Evolutionary conservation across 768 basidiomycete genomes (phyloP).

Genomic region (Amanita molliuscula): DNA sequence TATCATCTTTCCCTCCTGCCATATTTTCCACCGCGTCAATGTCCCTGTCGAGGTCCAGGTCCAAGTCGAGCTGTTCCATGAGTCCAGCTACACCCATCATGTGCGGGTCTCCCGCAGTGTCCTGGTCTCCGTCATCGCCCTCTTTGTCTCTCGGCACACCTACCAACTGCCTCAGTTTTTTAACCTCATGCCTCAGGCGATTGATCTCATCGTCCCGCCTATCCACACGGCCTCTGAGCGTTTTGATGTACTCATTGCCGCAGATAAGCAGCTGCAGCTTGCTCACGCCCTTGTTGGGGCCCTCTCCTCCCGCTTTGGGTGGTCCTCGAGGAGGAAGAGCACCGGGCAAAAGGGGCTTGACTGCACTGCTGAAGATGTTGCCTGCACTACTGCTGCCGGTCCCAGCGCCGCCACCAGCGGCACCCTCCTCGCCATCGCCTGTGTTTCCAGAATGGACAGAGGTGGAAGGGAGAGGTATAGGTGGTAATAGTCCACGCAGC

Average conservation of each 20-base stretch:
- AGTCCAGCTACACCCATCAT: constrained; percentile 1
- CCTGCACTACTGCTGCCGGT: not conserved
- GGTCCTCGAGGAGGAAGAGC: constrained; percentile 85
- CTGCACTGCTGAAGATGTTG: constrained; percentile 18
- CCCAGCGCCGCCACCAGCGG: not conserved
- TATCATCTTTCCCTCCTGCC: not conserved
- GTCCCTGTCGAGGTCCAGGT: constrained; percentile 6
- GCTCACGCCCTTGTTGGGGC: constrained; percentile 92
- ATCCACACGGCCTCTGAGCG: constrained; percentile 67
- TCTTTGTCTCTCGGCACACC: constrained; percentile 20
- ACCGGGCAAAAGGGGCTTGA: constrained; percentile 76
- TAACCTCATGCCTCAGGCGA: constrained; percentile 55
- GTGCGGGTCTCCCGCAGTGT: not conserved
- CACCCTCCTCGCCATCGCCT: constrained; percentile 11
- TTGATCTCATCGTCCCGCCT: constrained; percentile 73
- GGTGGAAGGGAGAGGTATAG: constrained; percentile 70
- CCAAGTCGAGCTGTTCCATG: constrained; percentile 5
- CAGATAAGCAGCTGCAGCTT: constrained; percentile 88
- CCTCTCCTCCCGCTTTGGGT: constrained; percentile 74
- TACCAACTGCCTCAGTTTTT: constrained; percentile 36
- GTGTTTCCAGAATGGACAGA: constrained; percentile 18
- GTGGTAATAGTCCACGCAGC: constrained; percentile 73
- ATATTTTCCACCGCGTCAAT: constrained; percentile 5
- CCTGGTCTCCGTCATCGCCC: not conserved
- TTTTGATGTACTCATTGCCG: constrained; percentile 80